A percentile compares a stretch with the other conserved stretches of the same genome.
These are phyloP conservation scores for Pseudonectria buxi DNA, from an alignment of 2,329 filamentous ascomycete genomes.

Conservation along the genomic window DNA sequence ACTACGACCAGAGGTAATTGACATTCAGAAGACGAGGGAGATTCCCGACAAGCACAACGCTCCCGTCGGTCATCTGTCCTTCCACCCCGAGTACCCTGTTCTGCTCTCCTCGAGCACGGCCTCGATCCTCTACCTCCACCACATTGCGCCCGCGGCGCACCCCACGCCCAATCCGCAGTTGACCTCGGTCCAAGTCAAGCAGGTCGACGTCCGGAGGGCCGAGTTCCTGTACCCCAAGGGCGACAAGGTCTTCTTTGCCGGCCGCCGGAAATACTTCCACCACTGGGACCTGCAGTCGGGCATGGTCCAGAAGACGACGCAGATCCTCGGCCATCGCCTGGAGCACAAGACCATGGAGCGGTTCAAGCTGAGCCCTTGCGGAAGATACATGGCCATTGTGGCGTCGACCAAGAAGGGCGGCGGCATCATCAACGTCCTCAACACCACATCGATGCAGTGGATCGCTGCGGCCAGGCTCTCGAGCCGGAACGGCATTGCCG, in stretches of 20 bases:
- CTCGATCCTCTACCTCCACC: conserved; percentile 81
- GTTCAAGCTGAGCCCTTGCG: conserved; percentile 82
- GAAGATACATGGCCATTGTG: conserved; percentile 75
- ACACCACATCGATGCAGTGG: conserved; percentile 79
- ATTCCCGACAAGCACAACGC: conserved; percentile 73
- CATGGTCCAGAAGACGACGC: conserved; percentile 71
- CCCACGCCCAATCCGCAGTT: conserved; percentile 80
- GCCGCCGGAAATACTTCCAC: conserved; percentile 86
- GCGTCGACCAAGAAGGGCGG: conserved; percentile 78
- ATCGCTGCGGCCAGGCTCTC: conserved; percentile 75
- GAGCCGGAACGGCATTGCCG: conserved; percentile 73
- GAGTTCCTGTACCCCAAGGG: conserved; percentile 68
- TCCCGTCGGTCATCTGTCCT: conserved; percentile 74
- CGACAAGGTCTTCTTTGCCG: conserved; percentile 79
- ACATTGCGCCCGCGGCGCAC: conserved; percentile 69
- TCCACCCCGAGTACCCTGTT: conserved; percentile 84
- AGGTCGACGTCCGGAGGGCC: conserved; percentile 77
- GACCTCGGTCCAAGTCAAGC: conserved; percentile 80
- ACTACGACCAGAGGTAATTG: conserved; percentile 78
- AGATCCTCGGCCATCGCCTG: conserved; percentile 66
- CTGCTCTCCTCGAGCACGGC: conserved; percentile 84
- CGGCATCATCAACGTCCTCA: conserved; percentile 80
- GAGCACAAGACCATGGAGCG: conserved; percentile 88
- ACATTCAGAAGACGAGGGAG: conserved; percentile 85
- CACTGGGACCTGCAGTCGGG: conserved; percentile 85